A percentile compares a stretch with the other conserved stretches of the same genome.
Evolutionary conservation across 768 basidiomycete genomes (phyloP).

Genomic region (Rickenella mellea): DNA sequence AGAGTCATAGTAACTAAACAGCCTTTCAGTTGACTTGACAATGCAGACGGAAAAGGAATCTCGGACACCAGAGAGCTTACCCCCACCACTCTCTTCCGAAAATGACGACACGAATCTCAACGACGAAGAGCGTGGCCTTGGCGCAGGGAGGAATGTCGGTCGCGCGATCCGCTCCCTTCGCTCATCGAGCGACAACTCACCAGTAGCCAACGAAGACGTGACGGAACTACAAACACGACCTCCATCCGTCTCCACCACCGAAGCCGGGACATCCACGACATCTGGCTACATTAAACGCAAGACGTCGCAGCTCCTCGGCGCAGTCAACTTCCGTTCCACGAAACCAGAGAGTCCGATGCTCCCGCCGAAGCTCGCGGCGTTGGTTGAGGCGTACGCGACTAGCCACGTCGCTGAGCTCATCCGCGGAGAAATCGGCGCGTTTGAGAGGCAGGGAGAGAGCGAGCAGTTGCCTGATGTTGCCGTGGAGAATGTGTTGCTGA

Average conservation of each 20-base stretch:
- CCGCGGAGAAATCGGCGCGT: slow-evolving; percentile 46
- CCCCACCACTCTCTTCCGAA: slow-evolving; percentile 17
- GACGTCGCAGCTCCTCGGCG: slow-evolving; percentile 64
- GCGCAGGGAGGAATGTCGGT: slow-evolving; percentile 11
- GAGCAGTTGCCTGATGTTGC: slow-evolving; percentile 55
- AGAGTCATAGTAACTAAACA: slow-evolving; percentile 30
- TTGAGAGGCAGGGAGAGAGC: slow-evolving; percentile 16
- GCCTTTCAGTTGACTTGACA: slow-evolving; percentile 32
- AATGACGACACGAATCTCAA: slow-evolving; percentile 34
- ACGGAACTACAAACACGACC: slow-evolving; percentile 44
- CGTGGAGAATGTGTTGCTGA: slow-evolving; percentile 55
- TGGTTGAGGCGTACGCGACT: slow-evolving; percentile 64
- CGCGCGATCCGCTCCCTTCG: slow-evolving; percentile 21
- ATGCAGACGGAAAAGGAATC: slow-evolving; percentile 32
- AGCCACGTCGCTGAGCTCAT: slow-evolving; percentile 62
- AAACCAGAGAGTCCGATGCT: slow-evolving; percentile 24
- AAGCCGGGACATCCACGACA: too few relatives aligned
- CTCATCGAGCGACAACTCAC: slow-evolving; percentile 22
- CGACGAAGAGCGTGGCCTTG: slow-evolving; percentile 68
- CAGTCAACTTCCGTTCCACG: slow-evolving; percentile 32
- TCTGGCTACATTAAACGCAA: slow-evolving; percentile 53
- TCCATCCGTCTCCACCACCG: slow-evolving; percentile 30
- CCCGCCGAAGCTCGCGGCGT: slow-evolving; percentile 49
- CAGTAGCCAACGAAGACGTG: slow-evolving; percentile 29
- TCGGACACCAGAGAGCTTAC: slow-evolving; percentile 19